phyloP scores from a whole-genome alignment of 2,329 filamentous ascomycete species.

The Fusarium pininemorale region DNA sequence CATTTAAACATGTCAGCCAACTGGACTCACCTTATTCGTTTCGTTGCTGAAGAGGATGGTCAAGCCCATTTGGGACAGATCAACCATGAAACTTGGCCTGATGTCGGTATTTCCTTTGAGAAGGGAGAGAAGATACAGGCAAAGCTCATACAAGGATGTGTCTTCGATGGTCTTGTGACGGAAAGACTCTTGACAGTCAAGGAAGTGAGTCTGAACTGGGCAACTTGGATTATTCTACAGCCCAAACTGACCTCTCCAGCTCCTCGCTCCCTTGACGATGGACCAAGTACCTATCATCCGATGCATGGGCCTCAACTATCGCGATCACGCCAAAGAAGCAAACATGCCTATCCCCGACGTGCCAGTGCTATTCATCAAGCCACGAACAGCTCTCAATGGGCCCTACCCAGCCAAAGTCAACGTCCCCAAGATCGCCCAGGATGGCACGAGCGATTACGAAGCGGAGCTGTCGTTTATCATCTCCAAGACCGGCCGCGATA shows the following conservation, averaged over 20 bases:
- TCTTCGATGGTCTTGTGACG: background rate
- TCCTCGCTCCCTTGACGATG: background rate
- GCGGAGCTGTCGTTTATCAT: background rate
- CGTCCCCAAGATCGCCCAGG: background rate
- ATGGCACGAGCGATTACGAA: background rate
- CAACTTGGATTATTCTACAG: rapidly evolving
- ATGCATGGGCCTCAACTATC: background rate
- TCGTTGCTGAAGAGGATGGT: background rate
- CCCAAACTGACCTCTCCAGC: background rate
- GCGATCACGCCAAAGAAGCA: background rate
- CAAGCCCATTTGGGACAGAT: background rate
- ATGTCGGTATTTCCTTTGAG: background rate
- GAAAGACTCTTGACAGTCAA: background rate
- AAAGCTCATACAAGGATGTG: background rate
- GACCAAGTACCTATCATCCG: background rate
- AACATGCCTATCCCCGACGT: background rate
- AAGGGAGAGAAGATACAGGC: background rate
- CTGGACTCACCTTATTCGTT: background rate
- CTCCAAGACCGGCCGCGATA: background rate
- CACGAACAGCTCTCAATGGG: background rate
- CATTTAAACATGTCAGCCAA: background rate
- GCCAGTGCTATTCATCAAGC: background rate
- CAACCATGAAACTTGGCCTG: background rate
- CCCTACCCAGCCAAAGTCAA: background rate
- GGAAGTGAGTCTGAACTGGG: background rate